Evolutionary conservation across 2,329 filamentous ascomycete genomes (phyloP), one percentile per base, ranked within the genome.

Genomic region (Hymenoscyphus repandus): DNA sequence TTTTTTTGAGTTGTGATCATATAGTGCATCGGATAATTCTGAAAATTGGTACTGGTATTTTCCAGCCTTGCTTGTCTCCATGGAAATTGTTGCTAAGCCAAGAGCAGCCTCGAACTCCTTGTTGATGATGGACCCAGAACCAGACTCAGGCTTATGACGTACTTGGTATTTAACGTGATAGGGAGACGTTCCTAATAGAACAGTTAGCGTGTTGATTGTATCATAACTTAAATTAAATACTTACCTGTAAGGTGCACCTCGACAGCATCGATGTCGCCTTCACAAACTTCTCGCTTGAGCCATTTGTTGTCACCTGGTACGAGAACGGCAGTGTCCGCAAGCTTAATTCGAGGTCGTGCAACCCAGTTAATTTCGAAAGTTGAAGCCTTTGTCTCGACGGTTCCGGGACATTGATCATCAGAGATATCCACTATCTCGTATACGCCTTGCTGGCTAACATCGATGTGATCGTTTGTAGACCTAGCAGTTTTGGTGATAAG

Each of bases 251-350:
- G 78, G 39, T 79, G 78, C 47, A 99, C 74, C 63, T 96, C 90
- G 49, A 96, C 83, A 3, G 84, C 83, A 67, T 96, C 92, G 63
- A 96, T 87, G 55, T 97, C 92, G 30, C 92, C 92, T 71, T 99
- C 91, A 64, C 93, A 99, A 30, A 99, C 85, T 54, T 91, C 85
- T 38, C 83, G 79, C 69, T 95, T 95, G 59, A 83, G 66, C 64
- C 85, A 87, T 32, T 76, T 75, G 27, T 74, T 73, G 7, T 72
- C 73, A 13, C 74, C 72, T 33, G 76, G 69, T 10, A 73, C 73
- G 42, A 88, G 75, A 42, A 83, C 79, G 3, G 82, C 74, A n/a
- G 80, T 80, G 53, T 86, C 78, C 5, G 83, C 74, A 41, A 93
- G 67, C 12, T 77, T 78, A 38, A 95, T 76, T 55, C 82, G 75